Evolutionary conservation across 768 basidiomycete species (phyloP).

Genomic region (Suillus luteus): DNA sequence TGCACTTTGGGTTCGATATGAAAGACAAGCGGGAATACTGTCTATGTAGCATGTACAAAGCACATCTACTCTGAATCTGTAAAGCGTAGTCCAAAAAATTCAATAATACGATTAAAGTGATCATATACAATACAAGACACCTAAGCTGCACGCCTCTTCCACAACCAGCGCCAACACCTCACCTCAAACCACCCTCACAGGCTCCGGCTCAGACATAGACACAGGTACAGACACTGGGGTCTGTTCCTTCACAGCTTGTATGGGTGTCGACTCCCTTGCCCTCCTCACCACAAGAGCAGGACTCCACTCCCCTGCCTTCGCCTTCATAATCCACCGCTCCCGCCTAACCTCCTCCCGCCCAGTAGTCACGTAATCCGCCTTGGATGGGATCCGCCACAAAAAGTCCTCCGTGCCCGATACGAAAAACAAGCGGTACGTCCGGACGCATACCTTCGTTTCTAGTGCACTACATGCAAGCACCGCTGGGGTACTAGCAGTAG

Average conservation of each 20-base stretch:
- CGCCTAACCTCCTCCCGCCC: conserved; percentile 18
- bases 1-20: too few species aligned
- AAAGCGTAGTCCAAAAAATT: background rate
- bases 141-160: background rate
- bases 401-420: conserved; percentile 69
- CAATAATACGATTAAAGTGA: background rate
- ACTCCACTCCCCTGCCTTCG: conserved; percentile 1
- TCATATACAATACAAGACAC: background rate
- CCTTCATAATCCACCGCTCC: conserved; percentile 29
- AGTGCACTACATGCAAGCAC: conserved; percentile 59
- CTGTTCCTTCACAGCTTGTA: background rate
- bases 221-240: background rate
- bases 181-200: background rate
- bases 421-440: conserved; percentile 81
- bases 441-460: conserved; percentile 83
- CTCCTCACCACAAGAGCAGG: background rate
- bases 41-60: too few species aligned
- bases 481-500: conserved; percentile 38
- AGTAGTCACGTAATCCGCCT: conserved; percentile 41
- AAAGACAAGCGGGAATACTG: too few species aligned
- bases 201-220: background rate
- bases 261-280: background rate
- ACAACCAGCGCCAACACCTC: background rate
- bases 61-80: background rate
- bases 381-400: conserved; percentile 48